These are phyloP conservation scores for Volvox reticuliferus DNA, from an alignment of 139 green algal species.

Conservation along the genomic window DNA sequence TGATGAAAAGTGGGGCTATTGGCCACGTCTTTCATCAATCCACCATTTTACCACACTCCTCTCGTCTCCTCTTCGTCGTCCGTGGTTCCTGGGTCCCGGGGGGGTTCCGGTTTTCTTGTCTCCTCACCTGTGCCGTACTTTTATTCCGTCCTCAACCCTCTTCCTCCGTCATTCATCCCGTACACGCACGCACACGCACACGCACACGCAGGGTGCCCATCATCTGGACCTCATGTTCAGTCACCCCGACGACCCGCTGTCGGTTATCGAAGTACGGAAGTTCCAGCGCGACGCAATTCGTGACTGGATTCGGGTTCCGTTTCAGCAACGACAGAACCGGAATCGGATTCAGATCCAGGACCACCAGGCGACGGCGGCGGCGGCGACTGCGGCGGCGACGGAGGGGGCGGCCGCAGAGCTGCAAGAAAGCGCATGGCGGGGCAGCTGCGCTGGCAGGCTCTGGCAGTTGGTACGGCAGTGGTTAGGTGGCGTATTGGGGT, in stretches of 20 bases:
- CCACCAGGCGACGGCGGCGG: too few species aligned
- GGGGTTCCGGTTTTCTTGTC: too few species aligned
- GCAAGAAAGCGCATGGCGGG: neutral
- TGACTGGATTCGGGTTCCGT: slow-evolving; percentile 46
- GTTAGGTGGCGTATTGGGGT: neutral
- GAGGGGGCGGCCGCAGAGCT: neutral
- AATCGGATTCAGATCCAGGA: neutral
- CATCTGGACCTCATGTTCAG: slow-evolving; percentile 81
- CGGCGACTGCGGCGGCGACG: neutral
- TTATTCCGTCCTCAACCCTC: neutral
- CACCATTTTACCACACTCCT: too few species aligned
- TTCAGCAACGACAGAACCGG: neutral
- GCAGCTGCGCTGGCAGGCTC: neutral
- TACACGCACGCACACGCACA: neutral
- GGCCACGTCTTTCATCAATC: too few species aligned
- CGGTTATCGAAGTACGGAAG: slow-evolving; percentile 61
- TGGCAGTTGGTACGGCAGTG: neutral
- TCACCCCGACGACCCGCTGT: slow-evolving; percentile 65
- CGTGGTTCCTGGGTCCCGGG: too few species aligned
- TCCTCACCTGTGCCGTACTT: too few species aligned
- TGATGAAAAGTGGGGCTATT: too few species aligned
- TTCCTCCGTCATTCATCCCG: too few species aligned
- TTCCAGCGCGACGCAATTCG: slow-evolving; percentile 60
- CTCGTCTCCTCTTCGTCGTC: too few species aligned
- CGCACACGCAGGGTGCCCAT: slow-evolving; percentile 62